These are phyloP conservation scores for Debaryomyces singareniensis DNA, from an alignment of 1,139 yeast genomes.

Conservation along the genomic window DNA sequence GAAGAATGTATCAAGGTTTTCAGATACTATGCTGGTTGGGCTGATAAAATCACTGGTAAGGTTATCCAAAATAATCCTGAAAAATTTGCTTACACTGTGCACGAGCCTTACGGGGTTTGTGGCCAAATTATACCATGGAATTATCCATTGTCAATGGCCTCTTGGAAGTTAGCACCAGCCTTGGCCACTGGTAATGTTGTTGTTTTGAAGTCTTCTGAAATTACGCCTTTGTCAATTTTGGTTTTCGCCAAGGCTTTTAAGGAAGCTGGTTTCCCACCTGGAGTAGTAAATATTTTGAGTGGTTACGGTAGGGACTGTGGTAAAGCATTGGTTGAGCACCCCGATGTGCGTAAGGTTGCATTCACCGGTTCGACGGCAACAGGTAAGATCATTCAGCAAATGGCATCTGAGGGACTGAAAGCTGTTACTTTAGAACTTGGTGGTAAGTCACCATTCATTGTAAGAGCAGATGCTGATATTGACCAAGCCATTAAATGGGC, in stretches of 20 bases:
- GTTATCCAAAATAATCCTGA: constrained; percentile 60
- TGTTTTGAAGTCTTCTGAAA: constrained; percentile 61
- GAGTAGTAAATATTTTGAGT: constrained; percentile 58
- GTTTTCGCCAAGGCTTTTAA: constrained; percentile 47
- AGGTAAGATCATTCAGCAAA: constrained; percentile 53
- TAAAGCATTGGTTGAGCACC: constrained; percentile 50
- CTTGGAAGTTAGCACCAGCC: constrained; percentile 59
- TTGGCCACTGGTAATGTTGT: constrained; percentile 65
- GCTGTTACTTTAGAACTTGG: constrained; percentile 90
- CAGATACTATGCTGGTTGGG: constrained; percentile 78
- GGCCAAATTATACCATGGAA: constrained; percentile 72
- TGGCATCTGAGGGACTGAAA: constrained; percentile 57
- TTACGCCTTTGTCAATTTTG: constrained; percentile 58
- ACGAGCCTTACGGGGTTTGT: constrained; percentile 78
- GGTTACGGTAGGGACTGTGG: constrained; percentile 56
- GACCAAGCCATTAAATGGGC: constrained; percentile 82
- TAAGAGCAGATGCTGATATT: constrained; percentile 69
- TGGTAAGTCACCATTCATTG: constrained; percentile 76
- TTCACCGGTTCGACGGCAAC: constrained; percentile 60
- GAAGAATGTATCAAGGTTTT: constrained; percentile 50
- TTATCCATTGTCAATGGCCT: constrained; percentile 54
- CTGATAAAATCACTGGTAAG: constrained; percentile 71
- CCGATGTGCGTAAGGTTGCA: constrained; percentile 56
- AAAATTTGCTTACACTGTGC: constrained; percentile 70
- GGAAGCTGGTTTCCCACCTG: constrained; percentile 69